Evolutionary conservation across 495 filamentous ascomycete genomes (phyloP).

Genomic region (Daldinia bambusicola): DNA sequence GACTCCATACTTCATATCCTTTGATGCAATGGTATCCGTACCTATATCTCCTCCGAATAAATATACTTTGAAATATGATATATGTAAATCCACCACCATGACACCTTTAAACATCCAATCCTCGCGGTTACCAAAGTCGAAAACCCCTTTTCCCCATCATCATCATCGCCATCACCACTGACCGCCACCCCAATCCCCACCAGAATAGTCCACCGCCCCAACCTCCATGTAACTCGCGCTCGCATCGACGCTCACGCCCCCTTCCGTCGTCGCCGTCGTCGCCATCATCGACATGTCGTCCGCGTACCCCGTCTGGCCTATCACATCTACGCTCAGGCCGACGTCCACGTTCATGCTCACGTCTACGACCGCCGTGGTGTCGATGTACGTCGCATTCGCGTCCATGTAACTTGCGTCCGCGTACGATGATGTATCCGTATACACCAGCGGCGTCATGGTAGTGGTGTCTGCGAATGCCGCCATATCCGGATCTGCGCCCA

Average conservation of each 20-base stretch:
- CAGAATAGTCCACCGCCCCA: slow-evolving; percentile 40
- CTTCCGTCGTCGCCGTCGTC: slow-evolving; percentile 32
- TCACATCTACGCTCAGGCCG: slow-evolving; percentile 21
- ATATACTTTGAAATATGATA: neutral
- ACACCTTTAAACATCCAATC: too few species aligned
- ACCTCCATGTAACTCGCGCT: slow-evolving; percentile 21
- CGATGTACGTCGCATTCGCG: slow-evolving; percentile 16
- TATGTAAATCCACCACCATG: neutral
- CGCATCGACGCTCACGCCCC: slow-evolving; percentile 30
- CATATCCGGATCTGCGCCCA: too few species aligned
- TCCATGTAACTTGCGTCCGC: slow-evolving; percentile 13
- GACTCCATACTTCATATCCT: neutral
- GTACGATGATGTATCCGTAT: slow-evolving; percentile 15
- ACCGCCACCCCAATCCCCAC: slow-evolving; percentile 37
- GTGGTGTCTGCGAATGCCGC: slow-evolving; percentile 11
- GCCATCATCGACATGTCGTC: slow-evolving; percentile 19
- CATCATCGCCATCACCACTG: slow-evolving; percentile 21
- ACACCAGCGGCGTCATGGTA: neutral
- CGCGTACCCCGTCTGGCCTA: slow-evolving; percentile 28
- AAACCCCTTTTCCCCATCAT: neutral
- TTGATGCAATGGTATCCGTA: neutral
- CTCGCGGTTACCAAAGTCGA: too few species aligned
- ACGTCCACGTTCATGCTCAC: slow-evolving; percentile 26
- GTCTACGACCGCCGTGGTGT: slow-evolving; percentile 4
- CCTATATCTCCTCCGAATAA: too few species aligned